Base-by-base conservation (phyloP, 176 grass and related monocot genomes). In the Avena insularis region DNA sequence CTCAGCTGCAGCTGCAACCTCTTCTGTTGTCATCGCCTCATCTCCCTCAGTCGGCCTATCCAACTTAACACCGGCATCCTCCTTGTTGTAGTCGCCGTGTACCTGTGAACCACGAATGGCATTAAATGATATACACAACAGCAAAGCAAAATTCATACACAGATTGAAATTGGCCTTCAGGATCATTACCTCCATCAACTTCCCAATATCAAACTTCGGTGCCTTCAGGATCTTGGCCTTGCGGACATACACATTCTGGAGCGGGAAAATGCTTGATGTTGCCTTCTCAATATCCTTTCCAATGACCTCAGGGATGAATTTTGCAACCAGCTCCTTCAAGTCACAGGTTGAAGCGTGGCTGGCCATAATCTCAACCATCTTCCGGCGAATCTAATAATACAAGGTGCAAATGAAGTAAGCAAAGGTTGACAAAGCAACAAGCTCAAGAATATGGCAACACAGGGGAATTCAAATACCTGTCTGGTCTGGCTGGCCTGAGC, bases 311-410 rank as follows among this genome's bases (percentile, higher is more conserved):
- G 95, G 95, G 12, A 98, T 98, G 58, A 98, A 98, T 73, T 98
- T 98, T 12, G 86, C 82, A 4, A 98, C 95, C 10, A 95, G 84
- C 15, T 98, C 95, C 61, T 98, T 98, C 20, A 98, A 64, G 71
- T 98, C 95, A 51, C 95, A 98, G 1, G 87, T 75, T 11, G 95
- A 75, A 49, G 93, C 86, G 19, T 98, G 95, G 87, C 85, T 93
- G 7, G 69, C 86, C 95, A 98, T 98, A 38, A 98, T 98, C 53
- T 98, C 95, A 50, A 92, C 92, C 95, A 98, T 98, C 78, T 98
- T 98, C 2, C 91, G 85, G 48, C 95, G 89, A 20, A 98, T 98
- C 95, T 98, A 64, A 72, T 9, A 5, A 55, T 9, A 75, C 27
- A 56, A 50, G 9, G 23, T 3, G 19, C 49, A 27, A 59, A n/a